Evolutionary conservation across 164 flowering plant species (phyloP).

Genomic region (Macadamia tetraphylla): DNA sequence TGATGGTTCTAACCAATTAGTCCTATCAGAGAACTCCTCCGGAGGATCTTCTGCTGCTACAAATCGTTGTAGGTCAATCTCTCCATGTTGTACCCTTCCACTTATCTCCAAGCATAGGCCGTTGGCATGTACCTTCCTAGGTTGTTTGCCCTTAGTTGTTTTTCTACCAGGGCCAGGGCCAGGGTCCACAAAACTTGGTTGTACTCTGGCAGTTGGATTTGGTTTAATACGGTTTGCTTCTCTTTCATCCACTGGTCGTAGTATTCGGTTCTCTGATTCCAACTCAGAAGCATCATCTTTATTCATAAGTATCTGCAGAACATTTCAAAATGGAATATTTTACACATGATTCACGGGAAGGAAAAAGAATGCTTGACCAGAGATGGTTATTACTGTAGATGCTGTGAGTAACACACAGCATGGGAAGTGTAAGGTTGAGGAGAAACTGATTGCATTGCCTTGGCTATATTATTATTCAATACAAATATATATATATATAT

Average conservation of each 20-base stretch:
- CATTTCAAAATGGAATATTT: background rate
- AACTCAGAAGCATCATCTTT: slow-evolving; percentile 57
- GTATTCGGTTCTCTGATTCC: slow-evolving; percentile 46
- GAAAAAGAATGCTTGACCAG: too few species aligned
- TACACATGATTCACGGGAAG: background rate
- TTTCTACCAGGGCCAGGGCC: slow-evolving; percentile 45
- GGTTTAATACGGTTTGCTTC: slow-evolving; percentile 79
- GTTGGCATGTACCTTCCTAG: slow-evolving; percentile 23
- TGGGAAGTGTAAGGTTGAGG: too few species aligned
- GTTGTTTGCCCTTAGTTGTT: slow-evolving; percentile 31
- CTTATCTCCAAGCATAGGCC: slow-evolving; percentile 84
- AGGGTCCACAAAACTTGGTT: slow-evolving; percentile 64
- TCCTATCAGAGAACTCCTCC: slow-evolving; percentile 12
- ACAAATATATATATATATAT: too few species aligned
- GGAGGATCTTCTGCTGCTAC: slow-evolving; percentile 12
- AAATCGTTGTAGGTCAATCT: slow-evolving; percentile 24
- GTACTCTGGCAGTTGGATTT: slow-evolving; percentile 59
- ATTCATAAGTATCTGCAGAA: slow-evolving; percentile 66
- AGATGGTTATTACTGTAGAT: too few species aligned
- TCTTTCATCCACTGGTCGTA: slow-evolving; percentile 58
- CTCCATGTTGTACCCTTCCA: slow-evolving; percentile 90
- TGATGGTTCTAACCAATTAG: slow-evolving; percentile 20
- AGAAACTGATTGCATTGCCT: too few species aligned
- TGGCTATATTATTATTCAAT: too few species aligned
- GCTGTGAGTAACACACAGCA: too few species aligned